Evolutionary conservation across 495 filamentous ascomycete genomes (phyloP), one percentile per base, ranked within the genome.

Genomic region (Hypoxylon fuscum): DNA sequence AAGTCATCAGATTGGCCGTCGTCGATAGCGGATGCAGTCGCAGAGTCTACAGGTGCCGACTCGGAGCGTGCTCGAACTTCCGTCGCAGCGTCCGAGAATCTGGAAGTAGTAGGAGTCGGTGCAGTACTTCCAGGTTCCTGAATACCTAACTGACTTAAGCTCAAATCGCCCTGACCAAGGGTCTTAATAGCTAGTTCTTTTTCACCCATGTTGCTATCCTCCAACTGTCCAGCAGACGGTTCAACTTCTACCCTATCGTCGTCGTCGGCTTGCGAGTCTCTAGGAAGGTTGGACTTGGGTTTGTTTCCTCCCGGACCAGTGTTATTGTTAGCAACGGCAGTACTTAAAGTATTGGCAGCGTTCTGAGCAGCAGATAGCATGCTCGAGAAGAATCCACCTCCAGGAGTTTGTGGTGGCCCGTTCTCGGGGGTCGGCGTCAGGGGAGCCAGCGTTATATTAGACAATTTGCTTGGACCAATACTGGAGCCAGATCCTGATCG

Each of bases 361-460:
- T 90, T 98, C 69, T 98, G 95, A 12, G 94, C 93, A 23, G 88
- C 94, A 25, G 92, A 92, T 66, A 98, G 91, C 69, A 98, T 89
- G 12, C 88, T 90, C 5, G 91, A 94, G 73, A 98, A 98, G 74
- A 98, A 98, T 0, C 93, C 91, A 40, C 78, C 64, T 48, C 66
- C 76, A 7, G 78, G 78, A 7, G 79, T 81, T 38, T 67, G 63
- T 9, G 72, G 72, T 6, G 73, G 65, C 0, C 68, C 66, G 49
- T 74, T 79, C 56, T 86, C 81, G 9, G 81, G 81, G 2, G 87
- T 90, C 12, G 95, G 92, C 25, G 90, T 90, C 40, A 96, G 73
- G 6, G 87, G 85, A 22, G 89, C 84, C 5, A 88, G 79, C 25
- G 91, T 85, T 38, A 88, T 88, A 59, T 89, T 92, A 8, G 93